These are phyloP conservation scores for Myxozyma vanderwaltii DNA, from an alignment of 805 yeast species.

Conservation along the genomic window DNA sequence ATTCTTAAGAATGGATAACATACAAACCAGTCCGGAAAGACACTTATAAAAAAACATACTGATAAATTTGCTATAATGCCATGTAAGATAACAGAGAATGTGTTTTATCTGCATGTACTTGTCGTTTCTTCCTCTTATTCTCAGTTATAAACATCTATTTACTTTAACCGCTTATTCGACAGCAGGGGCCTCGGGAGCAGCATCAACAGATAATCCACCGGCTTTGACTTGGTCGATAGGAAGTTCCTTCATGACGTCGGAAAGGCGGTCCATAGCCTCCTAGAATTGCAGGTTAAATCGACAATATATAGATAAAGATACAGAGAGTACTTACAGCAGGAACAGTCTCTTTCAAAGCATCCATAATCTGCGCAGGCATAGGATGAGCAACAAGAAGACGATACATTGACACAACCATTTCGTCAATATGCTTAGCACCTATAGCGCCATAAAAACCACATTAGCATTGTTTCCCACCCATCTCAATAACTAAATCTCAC, in stretches of 20 bases:
- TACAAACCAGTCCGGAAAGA: too few relatives aligned
- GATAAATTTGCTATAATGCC: too few relatives aligned
- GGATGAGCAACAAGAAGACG: constrained; percentile 30
- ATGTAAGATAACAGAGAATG: too few relatives aligned
- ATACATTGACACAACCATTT: constrained; percentile 28
- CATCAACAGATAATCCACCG: not conserved
- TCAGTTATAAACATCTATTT: not conserved
- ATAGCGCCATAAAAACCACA: not conserved
- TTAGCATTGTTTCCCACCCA: not conserved
- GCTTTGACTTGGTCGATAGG: constrained; percentile 17
- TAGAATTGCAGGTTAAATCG: not conserved
- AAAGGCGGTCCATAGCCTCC: constrained; percentile 20
- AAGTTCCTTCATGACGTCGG: constrained; percentile 17
- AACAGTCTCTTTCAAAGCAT: constrained; percentile 25
- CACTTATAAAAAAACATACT: too few relatives aligned
- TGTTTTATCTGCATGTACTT: not conserved
- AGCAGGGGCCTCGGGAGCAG: constrained; percentile 5
- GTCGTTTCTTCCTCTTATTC: not conserved
- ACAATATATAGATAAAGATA: not conserved
- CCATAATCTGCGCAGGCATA: constrained; percentile 30
- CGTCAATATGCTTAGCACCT: constrained; percentile 20
- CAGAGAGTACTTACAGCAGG: constrained; percentile 12
- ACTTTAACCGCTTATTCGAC: constrained; percentile 11
- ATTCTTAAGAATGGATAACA: too few relatives aligned
- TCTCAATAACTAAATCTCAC: not conserved